Conservation (phyloP, 129 eudicot genomes). For the Solidago caesia region DNA sequence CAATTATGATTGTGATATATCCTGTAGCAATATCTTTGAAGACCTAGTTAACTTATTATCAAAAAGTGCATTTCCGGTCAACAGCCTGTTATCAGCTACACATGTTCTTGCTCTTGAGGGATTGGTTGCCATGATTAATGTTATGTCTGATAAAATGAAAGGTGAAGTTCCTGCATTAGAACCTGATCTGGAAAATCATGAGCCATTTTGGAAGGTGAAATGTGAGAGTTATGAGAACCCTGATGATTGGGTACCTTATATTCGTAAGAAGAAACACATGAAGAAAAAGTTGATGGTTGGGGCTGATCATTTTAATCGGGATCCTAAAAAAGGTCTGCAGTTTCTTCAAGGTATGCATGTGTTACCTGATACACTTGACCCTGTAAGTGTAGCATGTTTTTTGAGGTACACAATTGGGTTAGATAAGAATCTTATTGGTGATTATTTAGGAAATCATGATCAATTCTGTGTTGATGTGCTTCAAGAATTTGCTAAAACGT, state of each 20-base stretch:
- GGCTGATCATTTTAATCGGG: constrained; percentile 69
- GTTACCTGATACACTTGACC: constrained; percentile 56
- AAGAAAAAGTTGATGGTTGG: constrained; percentile 65
- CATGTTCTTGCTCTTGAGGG: constrained; percentile 70
- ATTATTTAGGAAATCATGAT: constrained; percentile 71
- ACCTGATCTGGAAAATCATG: constrained; percentile 37
- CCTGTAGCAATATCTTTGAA: constrained; percentile 74
- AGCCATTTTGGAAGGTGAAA: constrained; percentile 54
- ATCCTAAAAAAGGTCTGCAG: constrained; percentile 70
- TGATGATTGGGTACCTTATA: constrained; percentile 62
- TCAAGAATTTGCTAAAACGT: constrained; percentile 64
- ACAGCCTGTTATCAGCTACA: constrained; percentile 55
- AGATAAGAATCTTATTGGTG: constrained; percentile 67
- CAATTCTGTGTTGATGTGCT: constrained; percentile 68
- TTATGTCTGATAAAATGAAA: constrained; percentile 61
- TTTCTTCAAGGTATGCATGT: constrained; percentile 54
- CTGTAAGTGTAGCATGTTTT: constrained; percentile 65
- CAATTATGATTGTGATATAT: constrained; percentile 69
- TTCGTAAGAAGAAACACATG: constrained; percentile 45
- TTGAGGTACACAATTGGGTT: constrained; percentile 60
- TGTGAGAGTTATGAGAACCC: constrained; percentile 54
- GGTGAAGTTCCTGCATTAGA: constrained; percentile 42
- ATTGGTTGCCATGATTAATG: constrained; percentile 52
- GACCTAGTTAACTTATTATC: constrained; percentile 49
- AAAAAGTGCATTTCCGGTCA: constrained; percentile 32